Conservation (phyloP, 805 yeast species). For the Wickerhamiella qilinensis region DNA sequence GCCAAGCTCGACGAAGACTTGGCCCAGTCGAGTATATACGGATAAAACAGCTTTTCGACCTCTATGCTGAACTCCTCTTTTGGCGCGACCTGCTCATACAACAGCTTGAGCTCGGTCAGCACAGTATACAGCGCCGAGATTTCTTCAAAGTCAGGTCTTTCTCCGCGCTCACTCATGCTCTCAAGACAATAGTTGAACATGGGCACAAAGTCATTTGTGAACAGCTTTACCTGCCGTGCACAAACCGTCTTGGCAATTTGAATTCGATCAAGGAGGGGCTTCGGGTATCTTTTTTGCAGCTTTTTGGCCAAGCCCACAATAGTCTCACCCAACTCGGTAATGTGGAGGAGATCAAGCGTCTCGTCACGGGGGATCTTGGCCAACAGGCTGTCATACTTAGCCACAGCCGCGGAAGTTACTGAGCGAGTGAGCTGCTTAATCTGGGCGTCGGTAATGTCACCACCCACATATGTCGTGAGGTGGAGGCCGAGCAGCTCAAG, state of each 20-base stretch:
- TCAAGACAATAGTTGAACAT: slow-evolving; percentile 19
- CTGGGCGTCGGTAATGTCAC: slow-evolving; percentile 32
- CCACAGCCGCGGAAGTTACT: slow-evolving; percentile 27
- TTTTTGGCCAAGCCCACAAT: slow-evolving; percentile 33
- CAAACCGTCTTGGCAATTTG: slow-evolving; percentile 28
- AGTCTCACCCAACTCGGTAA: slow-evolving; percentile 38
- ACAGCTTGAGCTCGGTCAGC: slow-evolving; percentile 35
- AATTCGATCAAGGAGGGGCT: slow-evolving; percentile 43
- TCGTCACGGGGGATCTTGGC: slow-evolving; percentile 43
- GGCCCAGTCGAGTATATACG: slow-evolving; percentile 28
- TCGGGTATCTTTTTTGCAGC: slow-evolving; percentile 43
- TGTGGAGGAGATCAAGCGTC: slow-evolving; percentile 36
- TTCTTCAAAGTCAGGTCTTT: slow-evolving; percentile 31
- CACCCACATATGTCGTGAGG: slow-evolving; percentile 30
- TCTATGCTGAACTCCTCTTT: slow-evolving; percentile 33
- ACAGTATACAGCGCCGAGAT: slow-evolving; percentile 40
- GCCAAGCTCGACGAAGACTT: slow-evolving; percentile 31
- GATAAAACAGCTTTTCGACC: slow-evolving; percentile 40
- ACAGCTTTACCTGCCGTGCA: slow-evolving; percentile 18
- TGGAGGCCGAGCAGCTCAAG: slow-evolving; percentile 34
- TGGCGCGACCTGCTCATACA: slow-evolving; percentile 33
- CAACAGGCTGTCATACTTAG: slow-evolving; percentile 28
- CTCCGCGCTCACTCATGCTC: slow-evolving; percentile 11
- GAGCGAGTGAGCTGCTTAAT: slow-evolving; percentile 22
- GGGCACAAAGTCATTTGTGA: slow-evolving; percentile 21